phyloP scores from a whole-genome alignment of 805 yeast genomes.

The Torulaspora delbrueckii region DNA sequence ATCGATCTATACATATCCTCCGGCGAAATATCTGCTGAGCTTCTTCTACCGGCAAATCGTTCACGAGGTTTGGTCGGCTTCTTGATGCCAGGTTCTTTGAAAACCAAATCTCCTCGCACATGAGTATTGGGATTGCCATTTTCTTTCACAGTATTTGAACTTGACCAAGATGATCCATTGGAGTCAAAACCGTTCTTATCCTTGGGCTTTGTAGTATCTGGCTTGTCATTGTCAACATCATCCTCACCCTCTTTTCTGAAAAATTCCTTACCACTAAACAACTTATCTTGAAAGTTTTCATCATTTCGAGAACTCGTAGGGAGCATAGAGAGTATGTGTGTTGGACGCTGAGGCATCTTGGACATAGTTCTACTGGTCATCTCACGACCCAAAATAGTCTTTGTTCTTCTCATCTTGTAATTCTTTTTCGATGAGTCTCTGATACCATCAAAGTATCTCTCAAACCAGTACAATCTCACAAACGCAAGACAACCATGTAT shows the following conservation, averaged over 20 bases:
- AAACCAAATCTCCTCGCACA: slow-evolving; percentile 8
- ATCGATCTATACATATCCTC: slow-evolving; percentile 81
- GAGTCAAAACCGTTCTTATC: slow-evolving; percentile 4
- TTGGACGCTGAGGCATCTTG: slow-evolving; percentile 10
- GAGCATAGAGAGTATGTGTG: slow-evolving; percentile 1
- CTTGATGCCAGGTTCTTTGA: slow-evolving; percentile 13
- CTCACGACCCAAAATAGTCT: slow-evolving; percentile 33
- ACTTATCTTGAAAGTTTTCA: slow-evolving; percentile 32
- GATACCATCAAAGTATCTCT: slow-evolving; percentile 78
- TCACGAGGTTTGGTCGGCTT: slow-evolving; percentile 20
- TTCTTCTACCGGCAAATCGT: slow-evolving; percentile 33
- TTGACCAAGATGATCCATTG: slow-evolving; percentile 11
- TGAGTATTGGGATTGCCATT: slow-evolving; percentile 2
- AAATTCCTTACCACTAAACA: slow-evolving; percentile 35
- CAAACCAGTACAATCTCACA: slow-evolving; percentile 83
- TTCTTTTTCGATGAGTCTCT: slow-evolving; percentile 71
- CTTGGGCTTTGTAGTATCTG: neutral
- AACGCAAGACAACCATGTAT: slow-evolving; percentile 77
- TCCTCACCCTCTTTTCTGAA: slow-evolving; percentile 31
- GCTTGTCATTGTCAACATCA: slow-evolving; percentile 21
- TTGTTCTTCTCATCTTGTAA: slow-evolving; percentile 73
- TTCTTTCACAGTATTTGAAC: slow-evolving; percentile 13
- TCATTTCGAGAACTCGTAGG: slow-evolving; percentile 8
- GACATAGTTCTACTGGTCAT: slow-evolving; percentile 27
- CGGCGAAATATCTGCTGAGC: slow-evolving; percentile 57